Evolutionary conservation across 2,329 filamentous ascomycete species (phyloP).

Genomic region (Venturia carpophila): DNA sequence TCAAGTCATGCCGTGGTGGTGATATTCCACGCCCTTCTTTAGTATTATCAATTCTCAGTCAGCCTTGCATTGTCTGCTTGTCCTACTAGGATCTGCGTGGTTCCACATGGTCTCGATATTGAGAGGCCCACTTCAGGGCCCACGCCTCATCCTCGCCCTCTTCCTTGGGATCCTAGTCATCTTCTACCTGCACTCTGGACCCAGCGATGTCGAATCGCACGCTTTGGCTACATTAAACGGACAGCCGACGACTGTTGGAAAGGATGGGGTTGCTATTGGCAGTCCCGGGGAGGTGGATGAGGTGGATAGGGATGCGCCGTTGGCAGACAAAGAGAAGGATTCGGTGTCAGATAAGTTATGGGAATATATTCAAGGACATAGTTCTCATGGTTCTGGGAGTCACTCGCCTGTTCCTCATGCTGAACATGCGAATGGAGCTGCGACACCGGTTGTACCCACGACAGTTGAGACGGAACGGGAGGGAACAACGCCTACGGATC

Average conservation of each 20-base stretch:
- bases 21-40: neutral
- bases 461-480: neutral
- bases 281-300: conserved; percentile 13
- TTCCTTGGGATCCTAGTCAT: conserved; percentile 15
- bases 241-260: neutral
- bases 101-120: neutral
- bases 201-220: neutral
- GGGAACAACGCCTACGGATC: conserved; percentile 8
- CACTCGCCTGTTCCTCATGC: conserved; percentile 16
- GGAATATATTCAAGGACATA: conserved; percentile 18
- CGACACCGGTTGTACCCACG: neutral
- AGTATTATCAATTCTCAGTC: no score
- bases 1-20: neutral
- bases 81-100: neutral
- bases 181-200: conserved; percentile 14
- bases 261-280: neutral
- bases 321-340: conserved; percentile 10
- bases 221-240: neutral
- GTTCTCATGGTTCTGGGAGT: conserved; percentile 7
- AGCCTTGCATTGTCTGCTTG: neutral
- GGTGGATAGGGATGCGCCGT: neutral
- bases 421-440: conserved; percentile 9
- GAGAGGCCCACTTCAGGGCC: conserved; percentile 16
- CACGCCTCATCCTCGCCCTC: conserved; percentile 13
- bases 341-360: conserved; percentile 15